Conservation (phyloP, 345 rosid species). For the Eutrema japonicum region DNA sequence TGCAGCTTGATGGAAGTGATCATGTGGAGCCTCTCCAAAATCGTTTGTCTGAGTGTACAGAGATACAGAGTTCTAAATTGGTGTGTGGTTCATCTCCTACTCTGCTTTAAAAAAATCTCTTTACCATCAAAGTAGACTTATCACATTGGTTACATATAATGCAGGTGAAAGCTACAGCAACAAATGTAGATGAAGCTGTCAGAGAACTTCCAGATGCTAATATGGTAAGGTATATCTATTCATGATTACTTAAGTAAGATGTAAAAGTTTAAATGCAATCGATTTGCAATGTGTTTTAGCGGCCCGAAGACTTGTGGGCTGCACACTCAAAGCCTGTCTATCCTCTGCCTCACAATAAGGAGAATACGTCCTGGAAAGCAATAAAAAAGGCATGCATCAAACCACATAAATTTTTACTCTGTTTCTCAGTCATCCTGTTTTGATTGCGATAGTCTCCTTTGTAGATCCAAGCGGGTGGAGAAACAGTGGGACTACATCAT, state of each 20-base stretch:
- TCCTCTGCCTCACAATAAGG: constrained; percentile 83
- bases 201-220: constrained; percentile 99
- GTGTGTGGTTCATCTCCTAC: constrained; percentile 45
- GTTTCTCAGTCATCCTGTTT: constrained; percentile 26
- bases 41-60: constrained; percentile 82
- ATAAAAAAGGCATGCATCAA: constrained; percentile 67
- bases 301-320: constrained; percentile 95
- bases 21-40: constrained; percentile 82
- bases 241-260: background rate
- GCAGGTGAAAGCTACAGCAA: constrained; percentile 97
- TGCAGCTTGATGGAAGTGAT: constrained; percentile 97
- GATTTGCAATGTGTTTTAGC: constrained; percentile 55
- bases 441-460: constrained; percentile 17
- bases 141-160: constrained; percentile 20
- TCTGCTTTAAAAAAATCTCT: background rate
- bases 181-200: constrained; percentile 95
- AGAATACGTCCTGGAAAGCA: constrained; percentile 76
- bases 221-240: constrained; percentile 78
- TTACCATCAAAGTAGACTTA: constrained; percentile 1
- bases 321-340: constrained; percentile 74
- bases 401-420: constrained; percentile 1
- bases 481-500: constrained; percentile 75
- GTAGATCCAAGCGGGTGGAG: constrained; percentile 76
- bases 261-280: constrained; percentile 22
- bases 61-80: constrained; percentile 74